Conservation (phyloP, 1,284 basidiomycete genomes). For the Cutaneotrichosporon sp. region DNA sequence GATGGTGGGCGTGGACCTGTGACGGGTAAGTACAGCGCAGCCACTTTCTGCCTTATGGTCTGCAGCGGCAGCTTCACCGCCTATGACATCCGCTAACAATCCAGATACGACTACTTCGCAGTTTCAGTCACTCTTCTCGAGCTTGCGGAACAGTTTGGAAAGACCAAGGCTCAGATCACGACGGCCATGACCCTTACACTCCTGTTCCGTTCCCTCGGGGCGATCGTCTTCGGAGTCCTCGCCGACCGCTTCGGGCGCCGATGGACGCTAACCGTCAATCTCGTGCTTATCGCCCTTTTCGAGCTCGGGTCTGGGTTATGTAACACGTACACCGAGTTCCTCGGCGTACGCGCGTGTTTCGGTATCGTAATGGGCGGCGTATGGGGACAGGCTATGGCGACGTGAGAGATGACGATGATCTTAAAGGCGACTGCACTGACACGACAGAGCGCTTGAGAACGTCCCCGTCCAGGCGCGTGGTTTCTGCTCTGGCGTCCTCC, state of each 20-base stretch:
- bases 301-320: slow-evolving; percentile 63
- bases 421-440: too few relatives aligned
- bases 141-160: slow-evolving; percentile 16
- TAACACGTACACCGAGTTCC: slow-evolving; percentile 50
- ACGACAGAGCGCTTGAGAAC: slow-evolving; percentile 63
- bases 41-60: not conserved
- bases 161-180: slow-evolving; percentile 41
- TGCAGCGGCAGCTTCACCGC: not conserved
- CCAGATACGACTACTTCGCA: slow-evolving; percentile 8
- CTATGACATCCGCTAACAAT: too few relatives aligned
- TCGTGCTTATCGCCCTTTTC: slow-evolving; percentile 64
- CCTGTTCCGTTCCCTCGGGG: slow-evolving; percentile 82
- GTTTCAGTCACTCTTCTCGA: slow-evolving; percentile 14
- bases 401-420: slow-evolving; percentile 10
- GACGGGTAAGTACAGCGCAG: too few relatives aligned
- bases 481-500: slow-evolving; percentile 74
- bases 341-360: slow-evolving; percentile 60
- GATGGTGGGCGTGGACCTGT: slow-evolving; percentile 57
- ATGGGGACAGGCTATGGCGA: slow-evolving; percentile 48
- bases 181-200: slow-evolving; percentile 87
- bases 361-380: slow-evolving; percentile 75
- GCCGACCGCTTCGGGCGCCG: slow-evolving; percentile 71
- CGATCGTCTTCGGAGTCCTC: slow-evolving; percentile 69
- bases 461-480: slow-evolving; percentile 82
- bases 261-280: slow-evolving; percentile 80